Conservation (phyloP, 2,329 filamentous ascomycete genomes). For the Cladosporium sp. region DNA sequence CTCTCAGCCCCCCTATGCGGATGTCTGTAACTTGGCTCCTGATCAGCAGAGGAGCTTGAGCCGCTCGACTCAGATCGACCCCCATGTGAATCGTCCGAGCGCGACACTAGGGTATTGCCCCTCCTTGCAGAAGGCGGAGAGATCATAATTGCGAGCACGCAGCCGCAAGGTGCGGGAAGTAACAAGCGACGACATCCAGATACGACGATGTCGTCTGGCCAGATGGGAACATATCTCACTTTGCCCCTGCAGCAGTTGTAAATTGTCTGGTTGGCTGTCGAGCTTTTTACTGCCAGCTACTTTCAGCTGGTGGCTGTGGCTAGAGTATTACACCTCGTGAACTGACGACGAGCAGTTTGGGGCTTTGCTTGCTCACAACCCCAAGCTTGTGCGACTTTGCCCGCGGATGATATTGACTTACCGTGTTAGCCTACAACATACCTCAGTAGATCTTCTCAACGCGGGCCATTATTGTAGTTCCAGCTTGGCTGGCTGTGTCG, state of each 20-base stretch:
- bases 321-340: not conserved
- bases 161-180: constrained; percentile 14
- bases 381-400: not conserved
- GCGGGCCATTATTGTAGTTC: not conserved
- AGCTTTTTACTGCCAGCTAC: not conserved
- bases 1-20: not conserved
- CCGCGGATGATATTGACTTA: constrained; percentile 1
- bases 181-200: not conserved
- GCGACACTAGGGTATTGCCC: constrained; percentile 13
- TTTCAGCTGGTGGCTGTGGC: constrained; percentile 16
- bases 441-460: constrained; percentile 7
- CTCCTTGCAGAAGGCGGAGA: constrained; percentile 13
- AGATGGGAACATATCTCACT: constrained; percentile 3
- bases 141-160: constrained; percentile 1
- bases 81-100: constrained; percentile 18
- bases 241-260: constrained; percentile 15
- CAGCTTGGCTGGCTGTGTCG: constrained; percentile 5
- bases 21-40: constrained; percentile 7
- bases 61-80: constrained; percentile 4
- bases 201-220: not conserved
- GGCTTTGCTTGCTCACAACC: not conserved
- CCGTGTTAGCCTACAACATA: not conserved
- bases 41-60: constrained; percentile 9
- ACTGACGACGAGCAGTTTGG: constrained; percentile 2
- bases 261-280: constrained; percentile 9